Evolutionary conservation across 2,329 filamentous ascomycete genomes (phyloP).

Genomic region (Aspergillus unguis): DNA sequence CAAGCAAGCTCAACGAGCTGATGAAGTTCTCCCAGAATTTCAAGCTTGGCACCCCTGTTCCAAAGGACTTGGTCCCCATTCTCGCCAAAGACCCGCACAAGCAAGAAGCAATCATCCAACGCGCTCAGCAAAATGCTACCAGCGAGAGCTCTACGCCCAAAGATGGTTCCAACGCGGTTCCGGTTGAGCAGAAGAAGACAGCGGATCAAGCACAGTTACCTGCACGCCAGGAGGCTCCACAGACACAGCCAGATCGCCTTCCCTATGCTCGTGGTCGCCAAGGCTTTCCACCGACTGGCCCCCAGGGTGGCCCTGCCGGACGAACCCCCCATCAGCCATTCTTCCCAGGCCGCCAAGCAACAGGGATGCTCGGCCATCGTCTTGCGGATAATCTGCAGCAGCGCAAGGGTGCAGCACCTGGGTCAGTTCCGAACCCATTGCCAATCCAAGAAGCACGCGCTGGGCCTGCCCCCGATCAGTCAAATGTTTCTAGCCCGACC

Average conservation of each 20-base stretch:
- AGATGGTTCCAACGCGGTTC: slow-evolving; percentile 36
- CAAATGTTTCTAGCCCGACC: slow-evolving; percentile 40
- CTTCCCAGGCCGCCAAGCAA: slow-evolving; percentile 40
- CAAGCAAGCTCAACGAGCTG: slow-evolving; percentile 86
- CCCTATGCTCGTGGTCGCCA: slow-evolving; percentile 47
- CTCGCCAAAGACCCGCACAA: slow-evolving; percentile 95
- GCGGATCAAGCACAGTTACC: slow-evolving; percentile 46
- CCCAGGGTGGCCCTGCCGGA: slow-evolving; percentile 41
- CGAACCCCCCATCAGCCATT: slow-evolving; percentile 43
- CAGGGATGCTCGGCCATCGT: slow-evolving; percentile 50
- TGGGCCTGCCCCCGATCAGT: slow-evolving; percentile 63
- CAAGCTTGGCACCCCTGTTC: slow-evolving; percentile 90
- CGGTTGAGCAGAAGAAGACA: slow-evolving; percentile 53
- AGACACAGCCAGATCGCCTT: slow-evolving; percentile 46
- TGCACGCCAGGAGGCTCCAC: slow-evolving; percentile 44
- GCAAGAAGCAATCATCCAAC: slow-evolving; percentile 88
- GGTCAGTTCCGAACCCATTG: slow-evolving; percentile 51
- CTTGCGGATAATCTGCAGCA: slow-evolving; percentile 53
- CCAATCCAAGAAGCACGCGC: slow-evolving; percentile 64
- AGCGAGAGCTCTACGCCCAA: slow-evolving; percentile 48
- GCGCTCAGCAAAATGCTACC: slow-evolving; percentile 73
- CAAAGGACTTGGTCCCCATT: slow-evolving; percentile 86
- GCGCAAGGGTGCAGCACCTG: slow-evolving; percentile 44
- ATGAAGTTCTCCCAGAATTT: slow-evolving; percentile 94
- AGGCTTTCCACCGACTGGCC: slow-evolving; percentile 46